Conservation (phyloP, 2,329 filamentous ascomycete species). For the Sordariomycetes sp. region DNA sequence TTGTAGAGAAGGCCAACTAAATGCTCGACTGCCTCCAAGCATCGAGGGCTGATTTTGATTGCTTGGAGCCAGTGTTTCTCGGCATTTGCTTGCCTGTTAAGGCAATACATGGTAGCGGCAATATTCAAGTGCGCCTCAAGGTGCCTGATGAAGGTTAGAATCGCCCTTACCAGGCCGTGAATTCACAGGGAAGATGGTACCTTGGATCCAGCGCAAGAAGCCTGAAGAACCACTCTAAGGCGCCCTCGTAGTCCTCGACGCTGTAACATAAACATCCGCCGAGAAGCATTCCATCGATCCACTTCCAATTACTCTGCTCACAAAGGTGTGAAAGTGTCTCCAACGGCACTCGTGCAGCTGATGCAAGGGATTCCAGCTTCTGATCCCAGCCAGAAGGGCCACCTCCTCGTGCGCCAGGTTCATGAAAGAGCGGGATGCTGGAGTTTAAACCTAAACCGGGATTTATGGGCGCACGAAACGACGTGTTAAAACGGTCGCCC, state of each 20-base stretch:
- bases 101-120: constrained; percentile 76
- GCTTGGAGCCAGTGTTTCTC: constrained; percentile 77
- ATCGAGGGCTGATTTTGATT: constrained; percentile 73
- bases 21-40: constrained; percentile 93
- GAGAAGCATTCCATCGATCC: constrained; percentile 87
- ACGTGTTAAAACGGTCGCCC: neutral
- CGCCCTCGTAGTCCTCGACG: constrained; percentile 71
- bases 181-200: constrained; percentile 25
- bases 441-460: neutral
- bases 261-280: constrained; percentile 89
- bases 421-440: neutral
- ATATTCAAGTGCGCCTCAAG: constrained; percentile 92
- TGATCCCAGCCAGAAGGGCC: neutral
- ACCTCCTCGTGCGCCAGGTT: neutral
- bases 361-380: constrained; percentile 10
- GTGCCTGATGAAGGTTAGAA: constrained; percentile 42
- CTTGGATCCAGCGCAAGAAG: constrained; percentile 44
- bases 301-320: constrained; percentile 71
- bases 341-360: constrained; percentile 51
- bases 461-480: neutral
- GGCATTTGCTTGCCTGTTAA: constrained; percentile 74
- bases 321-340: constrained; percentile 65
- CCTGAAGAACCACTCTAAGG: constrained; percentile 63
- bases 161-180: constrained; percentile 13
- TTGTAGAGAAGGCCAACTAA: constrained; percentile 81